Percentiles rank a stretch among this genome's conserved stretches.
Conservation (phyloP, 139 green algal genomes). For the Volvox reticuliferus region DNA sequence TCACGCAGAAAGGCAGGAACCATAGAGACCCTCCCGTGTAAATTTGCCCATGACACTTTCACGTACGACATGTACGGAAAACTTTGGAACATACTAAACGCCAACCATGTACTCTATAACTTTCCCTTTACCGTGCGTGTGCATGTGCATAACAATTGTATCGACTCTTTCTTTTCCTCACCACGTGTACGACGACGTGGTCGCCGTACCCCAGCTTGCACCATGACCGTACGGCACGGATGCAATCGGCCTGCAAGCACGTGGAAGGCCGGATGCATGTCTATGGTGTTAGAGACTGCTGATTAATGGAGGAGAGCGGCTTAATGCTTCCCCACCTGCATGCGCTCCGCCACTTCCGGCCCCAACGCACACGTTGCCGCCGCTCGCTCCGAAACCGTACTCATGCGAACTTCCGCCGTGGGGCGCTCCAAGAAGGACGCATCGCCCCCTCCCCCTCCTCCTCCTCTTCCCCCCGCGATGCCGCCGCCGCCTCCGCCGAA, state of each 20-base stretch:
- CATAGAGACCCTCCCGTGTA: too few relatives aligned
- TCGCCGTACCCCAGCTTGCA: conserved; percentile 44
- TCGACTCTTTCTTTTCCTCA: neutral
- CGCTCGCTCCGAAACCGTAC: conserved; percentile 7
- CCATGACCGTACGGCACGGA: conserved; percentile 36
- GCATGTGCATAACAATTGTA: too few relatives aligned
- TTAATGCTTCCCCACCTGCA: conserved; percentile 39
- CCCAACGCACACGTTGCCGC: neutral
- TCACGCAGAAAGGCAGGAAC: too few relatives aligned
- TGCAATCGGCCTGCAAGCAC: conserved; percentile 37
- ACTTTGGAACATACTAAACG: too few relatives aligned
- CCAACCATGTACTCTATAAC: too few relatives aligned
- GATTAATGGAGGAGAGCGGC: too few relatives aligned
- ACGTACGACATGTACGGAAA: too few relatives aligned
- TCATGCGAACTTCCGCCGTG: conserved; percentile 33
- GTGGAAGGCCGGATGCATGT: neutral
- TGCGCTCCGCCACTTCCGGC: neutral
- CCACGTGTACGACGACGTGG: conserved; percentile 32
- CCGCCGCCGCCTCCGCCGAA: neutral
- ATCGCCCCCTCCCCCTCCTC: neutral
- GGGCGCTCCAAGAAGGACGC: neutral
- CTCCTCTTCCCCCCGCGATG: too few relatives aligned
- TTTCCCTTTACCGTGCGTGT: too few relatives aligned
- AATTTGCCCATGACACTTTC: too few relatives aligned
- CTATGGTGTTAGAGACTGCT: neutral